phyloP scores from a whole-genome alignment of 768 basidiomycete genomes.

The Mycena sanguinolenta region DNA sequence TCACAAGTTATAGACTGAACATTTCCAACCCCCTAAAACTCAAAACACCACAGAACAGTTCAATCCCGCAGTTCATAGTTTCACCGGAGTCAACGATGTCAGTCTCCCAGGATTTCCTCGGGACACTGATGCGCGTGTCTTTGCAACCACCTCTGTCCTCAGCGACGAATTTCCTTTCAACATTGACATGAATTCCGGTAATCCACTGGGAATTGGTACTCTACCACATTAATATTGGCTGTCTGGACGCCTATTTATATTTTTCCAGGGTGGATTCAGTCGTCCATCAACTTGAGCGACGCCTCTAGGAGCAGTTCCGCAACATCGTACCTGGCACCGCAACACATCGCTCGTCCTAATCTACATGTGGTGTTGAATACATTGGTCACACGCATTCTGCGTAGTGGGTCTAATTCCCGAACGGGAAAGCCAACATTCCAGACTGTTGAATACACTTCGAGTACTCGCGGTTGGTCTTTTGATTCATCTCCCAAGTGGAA shows the following conservation, averaged over 20 bases:
- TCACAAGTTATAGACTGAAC: conserved; percentile 30
- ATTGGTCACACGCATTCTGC: conserved; percentile 37
- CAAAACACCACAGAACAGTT: conserved; percentile 41
- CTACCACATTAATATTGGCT: background rate
- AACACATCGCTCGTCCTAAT: conserved; percentile 27
- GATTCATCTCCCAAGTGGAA: background rate
- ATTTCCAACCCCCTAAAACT: conserved; percentile 37
- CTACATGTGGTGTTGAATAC: conserved; percentile 39
- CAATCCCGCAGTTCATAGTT: conserved; percentile 45
- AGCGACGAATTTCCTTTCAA: conserved; percentile 48
- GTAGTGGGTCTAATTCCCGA: background rate
- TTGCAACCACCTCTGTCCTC: conserved; percentile 40
- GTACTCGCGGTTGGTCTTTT: background rate
- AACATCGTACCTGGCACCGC: conserved; percentile 34
- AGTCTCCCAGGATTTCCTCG: conserved; percentile 37
- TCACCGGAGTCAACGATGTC: conserved; percentile 38
- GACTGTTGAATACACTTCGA: conserved; percentile 33
- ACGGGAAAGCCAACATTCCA: conserved; percentile 17
- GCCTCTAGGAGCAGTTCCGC: conserved; percentile 34
- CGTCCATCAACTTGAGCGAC: conserved; percentile 24
- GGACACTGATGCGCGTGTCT: conserved; percentile 36
- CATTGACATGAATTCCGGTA: conserved; percentile 50
- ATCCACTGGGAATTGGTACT: conserved; percentile 30
- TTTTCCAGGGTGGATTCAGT: conserved; percentile 31
- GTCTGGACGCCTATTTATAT: background rate